These are phyloP conservation scores for Aspergillus pseudonomiae DNA, from an alignment of 2,329 filamentous ascomycete genomes.

Conservation along the genomic window DNA sequence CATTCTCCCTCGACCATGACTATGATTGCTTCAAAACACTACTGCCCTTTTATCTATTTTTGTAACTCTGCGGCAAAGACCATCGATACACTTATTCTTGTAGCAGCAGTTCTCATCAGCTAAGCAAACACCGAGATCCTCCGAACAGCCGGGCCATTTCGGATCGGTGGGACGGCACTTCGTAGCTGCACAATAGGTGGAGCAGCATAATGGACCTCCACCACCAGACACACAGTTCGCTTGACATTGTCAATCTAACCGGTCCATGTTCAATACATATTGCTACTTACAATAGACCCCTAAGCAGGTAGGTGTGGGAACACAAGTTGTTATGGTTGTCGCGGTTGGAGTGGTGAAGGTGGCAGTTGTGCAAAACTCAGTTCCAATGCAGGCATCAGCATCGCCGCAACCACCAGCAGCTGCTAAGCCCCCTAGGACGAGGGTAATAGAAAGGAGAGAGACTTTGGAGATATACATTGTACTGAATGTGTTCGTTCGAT, in stretches of 20 bases:
- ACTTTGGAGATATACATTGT: background rate
- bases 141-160: conserved; percentile 31
- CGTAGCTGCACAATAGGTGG: conserved; percentile 33
- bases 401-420: conserved; percentile 16
- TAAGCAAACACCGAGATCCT: conserved; percentile 30
- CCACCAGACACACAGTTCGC: conserved; percentile 25
- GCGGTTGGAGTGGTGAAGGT: conserved; percentile 20
- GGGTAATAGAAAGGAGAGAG: background rate
- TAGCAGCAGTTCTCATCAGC: conserved; percentile 34
- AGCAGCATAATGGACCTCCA: conserved; percentile 28
- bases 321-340: conserved; percentile 3
- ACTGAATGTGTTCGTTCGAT: background rate
- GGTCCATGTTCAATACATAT: too few relatives aligned
- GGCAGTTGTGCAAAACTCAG: conserved; percentile 27
- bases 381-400: conserved; percentile 23
- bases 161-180: conserved; percentile 32
- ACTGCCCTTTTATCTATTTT: background rate
- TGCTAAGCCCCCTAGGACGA: background rate
- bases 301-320: conserved; percentile 3
- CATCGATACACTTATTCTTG: conserved; percentile 28
- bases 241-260: background rate
- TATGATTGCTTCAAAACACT: background rate
- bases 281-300: background rate
- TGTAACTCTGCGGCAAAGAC: conserved; percentile 21
- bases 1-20: background rate